These are phyloP conservation scores for Gracilariopsis chorda DNA, from an alignment of 23 red algal genomes.

Conservation along the genomic window DNA sequence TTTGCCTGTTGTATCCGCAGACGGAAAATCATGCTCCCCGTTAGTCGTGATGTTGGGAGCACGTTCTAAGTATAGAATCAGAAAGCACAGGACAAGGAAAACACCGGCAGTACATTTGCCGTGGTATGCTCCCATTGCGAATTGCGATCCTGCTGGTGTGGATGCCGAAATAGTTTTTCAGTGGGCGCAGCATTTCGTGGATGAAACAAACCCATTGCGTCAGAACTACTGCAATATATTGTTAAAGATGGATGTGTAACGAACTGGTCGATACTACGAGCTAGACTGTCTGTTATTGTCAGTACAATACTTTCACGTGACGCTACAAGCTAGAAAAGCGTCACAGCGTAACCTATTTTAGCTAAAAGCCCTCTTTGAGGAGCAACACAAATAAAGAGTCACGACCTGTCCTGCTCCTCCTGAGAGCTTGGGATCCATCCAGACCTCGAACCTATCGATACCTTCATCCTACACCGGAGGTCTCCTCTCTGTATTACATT, in stretches of 20 bases:
- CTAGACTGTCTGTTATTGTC: too few relatives aligned
- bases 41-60: not conserved
- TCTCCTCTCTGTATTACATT: too few relatives aligned
- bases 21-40: not conserved
- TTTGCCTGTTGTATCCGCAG: not conserved
- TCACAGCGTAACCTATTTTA: too few relatives aligned
- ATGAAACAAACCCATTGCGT: not conserved
- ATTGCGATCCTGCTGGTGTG: not conserved
- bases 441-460: too few relatives aligned
- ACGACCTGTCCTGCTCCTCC: too few relatives aligned
- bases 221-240: not conserved
- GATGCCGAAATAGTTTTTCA: not conserved
- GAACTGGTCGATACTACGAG: too few relatives aligned
- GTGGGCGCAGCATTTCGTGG: not conserved
- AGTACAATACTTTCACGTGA: too few relatives aligned
- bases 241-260: not conserved
- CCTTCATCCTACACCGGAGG: too few relatives aligned
- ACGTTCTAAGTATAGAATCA: not conserved
- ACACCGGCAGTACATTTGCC: not conserved
- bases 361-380: too few relatives aligned
- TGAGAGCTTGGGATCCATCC: too few relatives aligned
- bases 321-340: too few relatives aligned
- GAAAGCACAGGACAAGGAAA: not conserved
- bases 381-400: too few relatives aligned
- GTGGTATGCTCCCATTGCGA: not conserved